phyloP scores from a whole-genome alignment of 129 eudicot genomes.

The Artemisia tridentata region DNA sequence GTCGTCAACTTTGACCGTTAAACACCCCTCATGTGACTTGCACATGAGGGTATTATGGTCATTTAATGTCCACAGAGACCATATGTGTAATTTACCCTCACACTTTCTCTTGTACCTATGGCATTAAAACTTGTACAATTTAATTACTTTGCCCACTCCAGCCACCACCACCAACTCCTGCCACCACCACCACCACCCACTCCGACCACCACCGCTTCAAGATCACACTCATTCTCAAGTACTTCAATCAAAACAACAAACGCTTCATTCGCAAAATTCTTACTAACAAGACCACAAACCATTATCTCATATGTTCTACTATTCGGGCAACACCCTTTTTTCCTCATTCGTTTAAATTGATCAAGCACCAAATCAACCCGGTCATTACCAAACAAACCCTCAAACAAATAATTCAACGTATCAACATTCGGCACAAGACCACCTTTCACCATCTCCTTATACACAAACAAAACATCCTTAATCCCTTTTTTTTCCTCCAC shows the following conservation, averaged over 20 bases:
- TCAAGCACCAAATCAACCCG: constrained; percentile 54
- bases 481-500: constrained; percentile 54
- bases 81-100: too few species aligned
- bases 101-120: too few species aligned
- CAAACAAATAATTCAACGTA: constrained; percentile 51
- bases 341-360: constrained; percentile 62
- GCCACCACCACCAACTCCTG: too few species aligned
- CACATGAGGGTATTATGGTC: too few species aligned
- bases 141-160: too few species aligned
- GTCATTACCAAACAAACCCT: constrained; percentile 56
- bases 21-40: too few species aligned
- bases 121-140: too few species aligned
- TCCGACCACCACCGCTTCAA: too few species aligned
- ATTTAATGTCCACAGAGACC: too few species aligned
- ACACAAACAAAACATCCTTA: constrained; percentile 59
- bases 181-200: too few species aligned
- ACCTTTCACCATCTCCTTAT: constrained; percentile 82
- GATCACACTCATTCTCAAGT: constrained; percentile 44
- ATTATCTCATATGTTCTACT: constrained; percentile 61
- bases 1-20: too few species aligned
- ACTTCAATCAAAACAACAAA: constrained; percentile 50
- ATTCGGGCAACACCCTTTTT: constrained; percentile 65
- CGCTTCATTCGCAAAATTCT: constrained; percentile 50
- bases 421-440: constrained; percentile 52
- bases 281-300: constrained; percentile 48